Percentiles rank a stretch among this genome's conserved stretches.
Evolutionary conservation across 1,284 basidiomycete species (phyloP).

Genomic region (Leccinum solheimii): DNA sequence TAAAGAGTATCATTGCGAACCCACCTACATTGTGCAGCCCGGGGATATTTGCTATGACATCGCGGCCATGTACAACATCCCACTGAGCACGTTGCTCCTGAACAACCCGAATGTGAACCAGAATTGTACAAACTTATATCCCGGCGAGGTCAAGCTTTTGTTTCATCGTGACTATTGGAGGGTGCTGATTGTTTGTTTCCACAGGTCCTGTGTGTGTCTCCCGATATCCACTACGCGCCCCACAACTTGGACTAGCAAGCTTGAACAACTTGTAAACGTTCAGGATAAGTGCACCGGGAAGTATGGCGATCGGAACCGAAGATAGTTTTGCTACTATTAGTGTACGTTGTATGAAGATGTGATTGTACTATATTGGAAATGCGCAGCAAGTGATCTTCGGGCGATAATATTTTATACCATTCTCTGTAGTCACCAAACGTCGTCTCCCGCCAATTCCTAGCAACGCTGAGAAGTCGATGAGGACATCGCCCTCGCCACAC

Average conservation of each 20-base stretch:
- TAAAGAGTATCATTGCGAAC: too few relatives aligned
- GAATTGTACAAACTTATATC: neutral
- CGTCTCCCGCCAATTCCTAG: too few relatives aligned
- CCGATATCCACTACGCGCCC: too few relatives aligned
- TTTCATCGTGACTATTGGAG: neutral
- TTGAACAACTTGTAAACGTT: neutral
- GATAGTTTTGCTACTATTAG: neutral
- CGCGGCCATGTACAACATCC: neutral
- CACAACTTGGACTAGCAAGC: neutral
- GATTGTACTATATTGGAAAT: neutral
- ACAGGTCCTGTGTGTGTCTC: neutral
- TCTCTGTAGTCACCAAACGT: neutral
- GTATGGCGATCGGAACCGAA: neutral
- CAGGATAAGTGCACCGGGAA: neutral
- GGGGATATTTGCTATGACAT: neutral
- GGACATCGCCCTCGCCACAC: too few relatives aligned
- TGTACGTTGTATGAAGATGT: neutral
- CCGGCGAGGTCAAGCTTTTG: neutral
- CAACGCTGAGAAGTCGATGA: too few relatives aligned
- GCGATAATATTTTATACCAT: too few relatives aligned
- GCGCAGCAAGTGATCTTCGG: neutral
- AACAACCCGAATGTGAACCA: neutral
- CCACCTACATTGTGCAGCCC: neutral
- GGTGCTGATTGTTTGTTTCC: neutral
- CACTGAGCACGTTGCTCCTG: neutral